phyloP scores from a whole-genome alignment of 2,329 filamentous ascomycete genomes.

The Fusarium secorum region DNA sequence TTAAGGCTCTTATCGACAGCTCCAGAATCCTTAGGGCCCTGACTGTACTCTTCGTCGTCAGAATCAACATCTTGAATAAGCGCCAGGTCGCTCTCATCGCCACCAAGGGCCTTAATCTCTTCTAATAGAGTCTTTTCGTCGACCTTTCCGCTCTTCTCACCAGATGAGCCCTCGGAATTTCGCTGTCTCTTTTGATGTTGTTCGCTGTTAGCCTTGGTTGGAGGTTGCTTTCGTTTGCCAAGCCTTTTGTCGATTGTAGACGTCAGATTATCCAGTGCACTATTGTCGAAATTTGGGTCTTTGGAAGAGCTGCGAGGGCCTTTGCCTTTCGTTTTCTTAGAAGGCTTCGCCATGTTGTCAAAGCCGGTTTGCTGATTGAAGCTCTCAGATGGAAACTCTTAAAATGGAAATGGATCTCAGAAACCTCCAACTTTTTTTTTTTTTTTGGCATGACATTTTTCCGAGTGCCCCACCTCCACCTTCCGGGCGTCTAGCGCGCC shows the following conservation, averaged over 20 bases:
- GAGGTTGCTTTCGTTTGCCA: constrained; percentile 55
- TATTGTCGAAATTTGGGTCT: constrained; percentile 54
- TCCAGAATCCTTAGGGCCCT: constrained; percentile 43
- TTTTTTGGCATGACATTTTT: constrained; percentile 28
- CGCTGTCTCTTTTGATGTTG: constrained; percentile 51
- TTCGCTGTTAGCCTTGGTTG: constrained; percentile 45
- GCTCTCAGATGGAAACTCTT: constrained; percentile 33
- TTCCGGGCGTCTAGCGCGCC: constrained; percentile 35
- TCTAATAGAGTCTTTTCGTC: constrained; percentile 59
- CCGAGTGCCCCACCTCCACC: constrained; percentile 25
- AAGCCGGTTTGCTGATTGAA: constrained; percentile 15
- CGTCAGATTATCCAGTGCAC: constrained; percentile 61
- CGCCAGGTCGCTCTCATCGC: constrained; percentile 69
- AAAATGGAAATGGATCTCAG: constrained; percentile 15
- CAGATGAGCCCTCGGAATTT: constrained; percentile 39
- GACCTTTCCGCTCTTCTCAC: constrained; percentile 37
- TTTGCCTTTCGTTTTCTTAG: constrained; percentile 51
- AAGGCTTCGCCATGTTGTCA: constrained; percentile 47
- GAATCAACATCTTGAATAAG: constrained; percentile 63
- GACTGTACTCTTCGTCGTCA: constrained; percentile 49
- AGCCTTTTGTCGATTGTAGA: constrained; percentile 65
- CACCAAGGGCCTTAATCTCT: constrained; percentile 71
- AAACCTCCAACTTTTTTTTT: constrained; percentile 40
- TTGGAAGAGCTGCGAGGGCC: constrained; percentile 37
- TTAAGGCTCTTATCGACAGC: constrained; percentile 52